phyloP scores from a whole-genome alignment of 768 basidiomycete genomes.

The Amanita pseudoporphyria region DNA sequence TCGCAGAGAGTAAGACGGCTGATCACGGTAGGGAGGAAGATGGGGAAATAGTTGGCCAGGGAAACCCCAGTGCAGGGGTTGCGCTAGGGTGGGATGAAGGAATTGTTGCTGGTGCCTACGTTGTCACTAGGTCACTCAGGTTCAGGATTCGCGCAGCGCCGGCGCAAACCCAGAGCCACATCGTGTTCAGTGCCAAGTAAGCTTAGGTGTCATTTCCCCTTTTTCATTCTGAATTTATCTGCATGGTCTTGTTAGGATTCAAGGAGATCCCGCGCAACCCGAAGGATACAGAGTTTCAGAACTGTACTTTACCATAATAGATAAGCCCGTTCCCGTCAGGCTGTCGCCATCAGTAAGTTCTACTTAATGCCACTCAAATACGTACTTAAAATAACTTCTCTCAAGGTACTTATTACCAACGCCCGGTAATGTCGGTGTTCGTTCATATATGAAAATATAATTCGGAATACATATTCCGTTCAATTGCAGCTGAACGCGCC shows the following conservation, averaged over 20 bases:
- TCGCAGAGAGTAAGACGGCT: not conserved
- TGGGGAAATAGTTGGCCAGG: too few species aligned
- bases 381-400: too few species aligned
- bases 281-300: slow-evolving; percentile 10
- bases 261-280: not conserved
- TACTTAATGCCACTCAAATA: too few species aligned
- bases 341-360: not conserved
- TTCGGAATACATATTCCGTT: too few species aligned
- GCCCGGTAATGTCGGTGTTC: too few species aligned
- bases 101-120: slow-evolving; percentile 16
- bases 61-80: too few species aligned
- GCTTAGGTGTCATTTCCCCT: not conserved
- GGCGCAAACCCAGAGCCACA: slow-evolving; percentile 14
- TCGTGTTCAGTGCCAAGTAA: slow-evolving; percentile 17
- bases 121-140: slow-evolving; percentile 15
- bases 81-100: not conserved
- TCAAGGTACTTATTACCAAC: too few species aligned
- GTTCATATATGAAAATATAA: too few species aligned
- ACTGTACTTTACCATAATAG: slow-evolving; percentile 10
- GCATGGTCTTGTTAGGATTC: slow-evolving; percentile 2
- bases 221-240: not conserved
- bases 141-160: slow-evolving; percentile 17
- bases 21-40: not conserved
- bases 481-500: too few species aligned
- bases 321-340: slow-evolving; percentile 11